These are phyloP conservation scores for Byssoonygena ceratinophila DNA, from an alignment of 2,329 filamentous ascomycete species.

Conservation along the genomic window DNA sequence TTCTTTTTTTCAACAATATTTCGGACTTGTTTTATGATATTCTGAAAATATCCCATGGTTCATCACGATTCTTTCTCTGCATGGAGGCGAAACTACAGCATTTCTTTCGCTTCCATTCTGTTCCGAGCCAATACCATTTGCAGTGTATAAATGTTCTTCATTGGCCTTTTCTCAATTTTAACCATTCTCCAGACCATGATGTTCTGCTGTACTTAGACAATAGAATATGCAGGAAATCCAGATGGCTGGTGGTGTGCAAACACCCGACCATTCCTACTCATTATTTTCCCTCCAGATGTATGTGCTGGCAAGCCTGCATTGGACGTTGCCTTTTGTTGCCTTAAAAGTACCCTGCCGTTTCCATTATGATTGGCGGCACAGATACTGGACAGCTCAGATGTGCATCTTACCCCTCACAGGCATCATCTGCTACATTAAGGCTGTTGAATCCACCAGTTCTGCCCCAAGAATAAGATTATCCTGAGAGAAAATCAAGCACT, in stretches of 20 bases:
- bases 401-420: background rate
- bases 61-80: background rate
- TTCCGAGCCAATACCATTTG: background rate
- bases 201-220: background rate
- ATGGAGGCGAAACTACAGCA: background rate
- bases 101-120: background rate
- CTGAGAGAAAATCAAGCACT: too few relatives aligned
- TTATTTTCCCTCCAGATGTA: background rate
- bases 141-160: background rate
- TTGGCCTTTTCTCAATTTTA: background rate
- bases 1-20: background rate
- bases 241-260: background rate
- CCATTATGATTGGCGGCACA: background rate
- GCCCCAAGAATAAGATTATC: too few relatives aligned
- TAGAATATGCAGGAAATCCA: background rate
- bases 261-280: too few relatives aligned
- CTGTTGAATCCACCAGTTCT: background rate
- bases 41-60: background rate
- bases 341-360: background rate
- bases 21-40: background rate
- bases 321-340: background rate
- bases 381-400: background rate
- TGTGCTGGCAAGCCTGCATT: background rate
- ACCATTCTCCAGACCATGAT: background rate
- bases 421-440: background rate